Evolutionary conservation across 2,329 filamentous ascomycete genomes (phyloP), one percentile per base, ranked within the genome.

Genomic region (Aureobasidium namibiae): DNA sequence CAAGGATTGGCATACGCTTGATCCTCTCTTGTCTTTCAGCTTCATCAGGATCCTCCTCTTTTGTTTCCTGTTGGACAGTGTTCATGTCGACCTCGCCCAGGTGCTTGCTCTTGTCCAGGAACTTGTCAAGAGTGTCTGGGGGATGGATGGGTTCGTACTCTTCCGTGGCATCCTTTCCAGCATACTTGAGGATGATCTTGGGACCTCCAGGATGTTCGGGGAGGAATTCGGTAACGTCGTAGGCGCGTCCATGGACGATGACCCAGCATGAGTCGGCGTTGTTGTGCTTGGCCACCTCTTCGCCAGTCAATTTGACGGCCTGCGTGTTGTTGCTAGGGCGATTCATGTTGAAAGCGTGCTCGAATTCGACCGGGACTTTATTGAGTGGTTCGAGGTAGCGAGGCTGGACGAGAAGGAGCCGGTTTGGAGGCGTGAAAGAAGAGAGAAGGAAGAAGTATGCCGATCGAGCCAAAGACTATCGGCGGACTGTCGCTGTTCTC

Each of bases 131-230:
- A 1, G 91, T 96, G 74, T 96, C 92, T 14, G 88, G 89, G 2
- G 92, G 92, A 72, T 88, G 85, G 64, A 96, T 94, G 36, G 91
- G 91, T 49, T 95, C 90, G 74, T 89, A 96, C 69, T 90, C 90
- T 71, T 92, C 89, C 36, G 91, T 95, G 39, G 91, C 91, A 78
- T 96, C 92, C 79, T 92, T 95, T 67, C 92, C 91, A 31, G 92
- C 92, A 75, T 96, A 96, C 77, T 96, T 96, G 64, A 99, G 82
- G 68, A 99, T 97, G 72, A 97, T 95, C 70, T 92, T 94, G 65
- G 85, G 81, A 38, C 90, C 92, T 62, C 92, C 92, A 24, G 92
- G 92, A 69, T 96, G 91, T 73, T 95, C 90, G 31, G 88, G 87
- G n/a, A 95, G 75, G 72, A 94, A 94, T 46, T 92, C 89, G 7